Conservation (phyloP, 495 filamentous ascomycete species). For the Aspergillus nidulans region DNA sequence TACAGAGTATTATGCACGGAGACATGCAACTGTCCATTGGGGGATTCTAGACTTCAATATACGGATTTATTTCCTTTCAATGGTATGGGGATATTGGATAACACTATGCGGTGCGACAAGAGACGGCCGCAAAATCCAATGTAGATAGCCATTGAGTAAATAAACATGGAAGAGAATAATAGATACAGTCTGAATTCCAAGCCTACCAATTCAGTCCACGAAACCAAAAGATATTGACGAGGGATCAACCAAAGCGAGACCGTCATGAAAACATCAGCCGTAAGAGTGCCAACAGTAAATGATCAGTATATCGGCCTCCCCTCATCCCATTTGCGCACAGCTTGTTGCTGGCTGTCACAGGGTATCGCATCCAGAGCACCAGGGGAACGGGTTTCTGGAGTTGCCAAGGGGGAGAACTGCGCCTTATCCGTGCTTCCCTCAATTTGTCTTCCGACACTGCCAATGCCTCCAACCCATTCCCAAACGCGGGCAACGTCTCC, state of each 20-base stretch:
- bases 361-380: constrained; percentile 17
- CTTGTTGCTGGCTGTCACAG: constrained; percentile 24
- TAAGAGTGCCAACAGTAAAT: not conserved
- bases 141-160: not conserved
- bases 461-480: constrained; percentile 88
- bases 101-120: not conserved
- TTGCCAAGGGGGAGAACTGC: constrained; percentile 26
- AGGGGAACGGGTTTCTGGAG: constrained; percentile 36
- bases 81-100: not conserved
- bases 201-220: too few relatives aligned
- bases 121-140: not conserved
- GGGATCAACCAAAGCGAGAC: not conserved
- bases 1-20: too few relatives aligned
- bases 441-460: constrained; percentile 38
- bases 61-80: not conserved
- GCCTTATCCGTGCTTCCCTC: constrained; percentile 45
- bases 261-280: constrained; percentile 13
- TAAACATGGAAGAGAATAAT: not conserved
- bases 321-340: constrained; percentile 57
- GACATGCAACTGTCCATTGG: not conserved
- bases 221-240: not conserved
- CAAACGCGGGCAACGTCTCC: constrained; percentile 87
- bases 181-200: not conserved
- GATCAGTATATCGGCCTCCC: constrained; percentile 60
- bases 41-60: not conserved